Base-by-base conservation (phyloP, 345 rosid genomes). In the Laguncularia racemosa region DNA sequence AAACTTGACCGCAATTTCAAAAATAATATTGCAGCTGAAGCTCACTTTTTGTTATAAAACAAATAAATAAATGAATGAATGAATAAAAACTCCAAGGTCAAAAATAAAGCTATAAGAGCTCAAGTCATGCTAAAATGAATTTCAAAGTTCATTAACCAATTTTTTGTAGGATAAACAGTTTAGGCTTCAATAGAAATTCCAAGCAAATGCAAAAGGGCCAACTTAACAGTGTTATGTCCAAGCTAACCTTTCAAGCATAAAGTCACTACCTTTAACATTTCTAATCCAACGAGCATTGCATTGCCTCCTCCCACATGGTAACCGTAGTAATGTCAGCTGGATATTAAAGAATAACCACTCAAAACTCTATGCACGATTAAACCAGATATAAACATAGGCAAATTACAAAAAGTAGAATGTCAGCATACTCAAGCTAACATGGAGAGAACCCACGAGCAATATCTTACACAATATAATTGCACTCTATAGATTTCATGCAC, bases 191-290 rank as follows among this genome's bases (percentile, higher is more conserved):
- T 33, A 14, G 55, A 59, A 62, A 53, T 50, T 16, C 43, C 7
- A 20, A 2, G 0, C 51, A 33, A 56, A 46, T 17, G 57, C 15
- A 43, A 57, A 38, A 47, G 17, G 23, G 7, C n/a, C 14, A 13
- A 9, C 50, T 50, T 20, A 56, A 38, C 20, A 17, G 48, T 10
- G 11, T 45, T 8, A 23, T 16, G 20, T 65, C 20, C 28, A 44
- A 18, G 23, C 23, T 3, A 18, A 19, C 6, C 1, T 14, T 23
- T 58, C 21, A 16, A 46, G 60, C 16, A 48, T 17, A 13, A 14
- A 55, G 23, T 58, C 47, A 54, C 63, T 77, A 91, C 96, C 85
- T 78, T 77, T 61, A 55, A 65, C 53, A 80, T 64, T 74, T 57
- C 66, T 64, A 38, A 57, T 70, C 51, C 61, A 76, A 66, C 53